These are phyloP conservation scores for Pseudogymnoascus sp. DNA, from an alignment of 2,329 filamentous ascomycete species.

Conservation along the genomic window DNA sequence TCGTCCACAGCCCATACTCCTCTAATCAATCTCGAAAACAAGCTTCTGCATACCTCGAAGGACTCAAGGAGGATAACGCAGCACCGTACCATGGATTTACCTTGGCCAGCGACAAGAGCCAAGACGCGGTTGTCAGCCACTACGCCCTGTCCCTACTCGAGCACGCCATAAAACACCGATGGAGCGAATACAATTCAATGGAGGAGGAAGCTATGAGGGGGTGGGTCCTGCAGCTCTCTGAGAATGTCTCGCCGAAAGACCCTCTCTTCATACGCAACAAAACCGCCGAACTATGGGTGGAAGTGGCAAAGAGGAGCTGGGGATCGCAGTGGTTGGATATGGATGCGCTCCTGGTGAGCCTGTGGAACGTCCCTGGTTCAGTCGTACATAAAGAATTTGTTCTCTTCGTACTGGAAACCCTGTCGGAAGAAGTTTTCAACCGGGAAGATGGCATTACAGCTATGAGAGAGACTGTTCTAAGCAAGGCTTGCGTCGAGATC, in stretches of 20 bases:
- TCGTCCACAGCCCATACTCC: conserved; percentile 77
- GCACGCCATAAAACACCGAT: conserved; percentile 78
- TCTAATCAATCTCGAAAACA: conserved; percentile 73
- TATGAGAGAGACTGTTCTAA: conserved; percentile 73
- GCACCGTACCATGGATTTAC: conserved; percentile 79
- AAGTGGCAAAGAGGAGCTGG: conserved; percentile 90
- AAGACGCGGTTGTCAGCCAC: conserved; percentile 78
- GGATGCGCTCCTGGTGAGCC: conserved; percentile 71
- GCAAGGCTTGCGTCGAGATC: conserved; percentile 85
- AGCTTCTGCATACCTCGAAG: conserved; percentile 78
- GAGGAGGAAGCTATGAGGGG: conserved; percentile 61
- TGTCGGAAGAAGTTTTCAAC: conserved; percentile 91
- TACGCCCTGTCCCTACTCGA: conserved; percentile 90
- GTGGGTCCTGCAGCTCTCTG: conserved; percentile 73
- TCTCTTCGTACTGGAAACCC: conserved; percentile 76
- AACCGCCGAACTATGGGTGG: conserved; percentile 87
- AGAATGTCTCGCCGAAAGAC: conserved; percentile 61
- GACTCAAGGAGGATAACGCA: conserved; percentile 68
- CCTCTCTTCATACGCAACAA: conserved; percentile 85
- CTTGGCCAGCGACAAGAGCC: conserved; percentile 65
- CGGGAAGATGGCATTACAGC: conserved; percentile 81
- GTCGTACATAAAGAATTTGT: conserved; percentile 73
- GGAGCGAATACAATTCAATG: conserved; percentile 61
- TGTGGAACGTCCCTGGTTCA: conserved; percentile 67
- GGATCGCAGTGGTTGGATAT: conserved; percentile 89